Base-by-base conservation (phyloP, 1,284 basidiomycete species). In the Naganishia sp. region DNA sequence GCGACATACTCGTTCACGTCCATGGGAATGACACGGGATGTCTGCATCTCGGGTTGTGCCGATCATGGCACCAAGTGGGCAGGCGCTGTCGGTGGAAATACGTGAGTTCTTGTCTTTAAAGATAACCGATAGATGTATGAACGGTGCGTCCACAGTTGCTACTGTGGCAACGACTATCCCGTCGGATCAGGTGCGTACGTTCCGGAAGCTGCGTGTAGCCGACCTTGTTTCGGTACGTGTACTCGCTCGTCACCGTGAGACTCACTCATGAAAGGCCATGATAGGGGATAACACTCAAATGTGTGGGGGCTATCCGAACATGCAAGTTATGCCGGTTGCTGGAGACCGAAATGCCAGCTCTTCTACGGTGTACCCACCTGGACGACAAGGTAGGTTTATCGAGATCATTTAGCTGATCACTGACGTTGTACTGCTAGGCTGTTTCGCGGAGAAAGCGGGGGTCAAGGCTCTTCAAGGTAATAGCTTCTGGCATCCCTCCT, bases 1-100 rank as follows among this genome's bases (percentile, higher is more conserved):
- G 48, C 59, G 11, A 52, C 36, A n/a, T 61, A 66, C 31, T n/a
- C 53, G 2, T 67, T 42, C 42, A 50, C 60, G 3, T 68, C 64
- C 21, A 36, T 33, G 18, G 56, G 50, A 48, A 63, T 74, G 69
- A 73, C 72, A n/a, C 57, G 68, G 16, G 66, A 69, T 39, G 50
- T 65, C 28, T 75, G 74, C 55, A 45, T 63, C 18, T 68, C 55
- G 21, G 67, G 69, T 2, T 75, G 74, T 66, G 50, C 57, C 7
- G 68, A 69, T 9, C 50, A 70, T 4, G 71, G 69, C 9, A 72
- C 69, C 65, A 39, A 23, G 11, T 60, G 63, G 28, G 66, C 66
- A 15, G 70, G 59, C 21, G 65, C 64, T 6, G 53, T 53, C 13
- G 49, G 50, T 15, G 59, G 65, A 43, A 44, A 69, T 31, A 46